A percentile compares a stretch with the other conserved stretches of the same genome.
Conservation (phyloP, 2,329 filamentous ascomycete genomes). For the Ophiosphaerella korrae region DNA sequence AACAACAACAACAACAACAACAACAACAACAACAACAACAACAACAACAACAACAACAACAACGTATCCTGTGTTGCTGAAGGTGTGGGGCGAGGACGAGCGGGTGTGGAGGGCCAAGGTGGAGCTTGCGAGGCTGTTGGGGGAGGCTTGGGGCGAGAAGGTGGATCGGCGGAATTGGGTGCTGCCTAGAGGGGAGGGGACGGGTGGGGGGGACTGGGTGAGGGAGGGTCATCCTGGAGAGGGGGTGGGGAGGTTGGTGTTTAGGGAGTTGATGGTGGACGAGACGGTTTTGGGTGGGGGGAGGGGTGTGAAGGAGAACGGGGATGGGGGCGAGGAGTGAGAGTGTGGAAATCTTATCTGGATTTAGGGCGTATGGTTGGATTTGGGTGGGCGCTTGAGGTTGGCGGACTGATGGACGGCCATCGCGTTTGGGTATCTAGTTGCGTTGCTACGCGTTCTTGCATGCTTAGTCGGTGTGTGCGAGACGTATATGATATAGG, state of each 20-base stretch:
- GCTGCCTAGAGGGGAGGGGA: slow-evolving; percentile 15
- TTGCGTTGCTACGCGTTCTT: too few species aligned
- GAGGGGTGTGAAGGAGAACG: background rate
- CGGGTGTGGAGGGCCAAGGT: slow-evolving; percentile 21
- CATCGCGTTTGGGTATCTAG: too few species aligned
- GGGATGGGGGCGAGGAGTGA: background rate
- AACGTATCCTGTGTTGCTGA: slow-evolving; percentile 22
- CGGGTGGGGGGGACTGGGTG: background rate
- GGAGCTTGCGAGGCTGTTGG: slow-evolving; percentile 10
- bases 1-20: too few species aligned
- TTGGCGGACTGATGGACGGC: too few species aligned
- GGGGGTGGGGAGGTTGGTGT: slow-evolving; percentile 10
- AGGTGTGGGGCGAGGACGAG: slow-evolving; percentile 17
- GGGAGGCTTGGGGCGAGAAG: slow-evolving; percentile 9
- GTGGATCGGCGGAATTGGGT: slow-evolving; percentile 37
- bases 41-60: too few species aligned
- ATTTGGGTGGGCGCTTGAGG: too few species aligned
- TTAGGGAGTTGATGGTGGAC: slow-evolving; percentile 1
- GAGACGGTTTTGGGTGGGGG: slow-evolving; percentile 1
- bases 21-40: too few species aligned
- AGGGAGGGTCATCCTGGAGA: slow-evolving; percentile 10
- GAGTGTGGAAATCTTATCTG: too few species aligned
- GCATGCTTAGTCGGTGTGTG: too few species aligned
- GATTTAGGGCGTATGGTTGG: too few species aligned
- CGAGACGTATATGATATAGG: too few species aligned